Percentiles rank a stretch among this genome's conserved stretches.
Conservation (phyloP, 495 filamentous ascomycete genomes). For the Talaromyces trachyspermus region DNA sequence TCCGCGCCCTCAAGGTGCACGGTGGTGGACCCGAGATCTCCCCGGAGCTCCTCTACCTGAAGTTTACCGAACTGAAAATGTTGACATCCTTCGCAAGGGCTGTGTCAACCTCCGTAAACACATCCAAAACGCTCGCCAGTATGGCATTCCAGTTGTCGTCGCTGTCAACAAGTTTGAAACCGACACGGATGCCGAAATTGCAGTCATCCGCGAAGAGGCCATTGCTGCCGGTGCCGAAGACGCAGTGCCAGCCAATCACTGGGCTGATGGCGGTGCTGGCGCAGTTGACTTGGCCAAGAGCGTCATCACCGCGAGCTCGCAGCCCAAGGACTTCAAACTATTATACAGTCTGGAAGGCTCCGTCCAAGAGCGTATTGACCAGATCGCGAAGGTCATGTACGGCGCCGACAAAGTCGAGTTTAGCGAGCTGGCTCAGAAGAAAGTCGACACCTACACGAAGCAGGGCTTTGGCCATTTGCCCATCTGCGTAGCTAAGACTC, state of each 20-base stretch:
- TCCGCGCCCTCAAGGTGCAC: constrained; percentile 93
- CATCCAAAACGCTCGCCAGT: constrained; percentile 77
- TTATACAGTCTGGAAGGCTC: constrained; percentile 74
- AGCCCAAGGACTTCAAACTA: constrained; percentile 84
- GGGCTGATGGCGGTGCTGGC: constrained; percentile 90
- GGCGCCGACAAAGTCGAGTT: constrained; percentile 87
- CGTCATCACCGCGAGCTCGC: constrained; percentile 73
- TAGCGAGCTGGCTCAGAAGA: constrained; percentile 87
- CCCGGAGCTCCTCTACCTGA: constrained; percentile 70
- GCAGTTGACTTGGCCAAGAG: constrained; percentile 84
- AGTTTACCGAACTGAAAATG: constrained; percentile 87
- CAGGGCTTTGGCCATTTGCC: constrained; percentile 90
- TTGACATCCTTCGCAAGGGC: constrained; percentile 79
- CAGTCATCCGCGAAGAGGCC: constrained; percentile 80
- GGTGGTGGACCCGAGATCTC: constrained; percentile 89
- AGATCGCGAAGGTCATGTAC: constrained; percentile 88
- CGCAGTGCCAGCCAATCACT: constrained; percentile 91
- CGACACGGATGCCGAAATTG: constrained; percentile 88
- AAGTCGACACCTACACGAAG: constrained; percentile 87
- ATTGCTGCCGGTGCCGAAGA: constrained; percentile 90
- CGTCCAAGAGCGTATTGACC: constrained; percentile 85
- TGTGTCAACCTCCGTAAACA: constrained; percentile 95
- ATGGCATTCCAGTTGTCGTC: constrained; percentile 92
- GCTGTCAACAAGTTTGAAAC: constrained; percentile 95
- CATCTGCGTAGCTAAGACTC: constrained; percentile 96